Base-by-base conservation (phyloP, 306 rosid genomes). In the Trifolium fragiferum region DNA sequence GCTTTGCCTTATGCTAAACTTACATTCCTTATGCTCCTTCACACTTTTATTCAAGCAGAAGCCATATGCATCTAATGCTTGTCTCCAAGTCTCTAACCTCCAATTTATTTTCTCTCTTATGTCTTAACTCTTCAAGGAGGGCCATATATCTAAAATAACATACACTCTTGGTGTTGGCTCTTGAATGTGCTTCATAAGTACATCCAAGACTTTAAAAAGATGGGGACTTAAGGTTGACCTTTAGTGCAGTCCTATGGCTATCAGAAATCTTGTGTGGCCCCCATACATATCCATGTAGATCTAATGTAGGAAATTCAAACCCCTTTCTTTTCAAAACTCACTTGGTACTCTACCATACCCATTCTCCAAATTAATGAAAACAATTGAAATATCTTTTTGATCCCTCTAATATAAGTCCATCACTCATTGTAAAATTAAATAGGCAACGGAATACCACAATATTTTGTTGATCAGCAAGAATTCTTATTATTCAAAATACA, bases 381-480 rank as follows among this genome's bases (percentile, higher is more conserved):
- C 13, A 23, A 51, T 43, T n/a, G 49, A 44, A 53, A 53, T 16
- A 12, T 16, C 57, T n/a, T 50, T 50, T 16, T 18, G 23, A 50
- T 50, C 57, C 57, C 23, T 50, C 20, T 7, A 50, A 50, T 44
- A 4, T 16, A 20, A 16, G 57, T 50, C 4, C 57, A 50, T 16
- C 57, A 50, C 20, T 50, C 57, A 3, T 49, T 51, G 23, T 53
- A 55, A 55, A 21, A 21, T 21, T 55, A 55, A 55, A 66, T 50
- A 25, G 10, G 54, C 6, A 59, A 46, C 32, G 44, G 62, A 30
- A 60, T 16, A 67, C 57, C 50, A 50, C 53, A 41, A 30, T n/a
- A 47, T 72, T 66, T 44, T 49, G 63, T 32, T 78, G 61, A 78
- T 64, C 27, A 15, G 25, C 23, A 66, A 65, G 20, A 79, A 18